Evolutionary conservation across 2,329 filamentous ascomycete genomes (phyloP).

Genomic region (Orbilia oligospora): DNA sequence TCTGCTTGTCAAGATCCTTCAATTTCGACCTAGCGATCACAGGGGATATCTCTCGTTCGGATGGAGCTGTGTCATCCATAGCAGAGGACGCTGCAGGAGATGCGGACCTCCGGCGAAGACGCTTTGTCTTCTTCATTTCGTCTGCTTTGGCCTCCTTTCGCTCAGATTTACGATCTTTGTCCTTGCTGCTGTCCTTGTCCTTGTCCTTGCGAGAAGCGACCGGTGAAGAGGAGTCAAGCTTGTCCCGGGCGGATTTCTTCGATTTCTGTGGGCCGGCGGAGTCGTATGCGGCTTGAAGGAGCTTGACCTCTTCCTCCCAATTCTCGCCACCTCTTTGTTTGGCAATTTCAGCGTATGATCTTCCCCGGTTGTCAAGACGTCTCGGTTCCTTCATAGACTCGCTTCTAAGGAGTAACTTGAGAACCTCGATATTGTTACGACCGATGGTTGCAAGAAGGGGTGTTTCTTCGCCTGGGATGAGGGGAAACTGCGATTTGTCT

Average conservation of each 20-base stretch:
- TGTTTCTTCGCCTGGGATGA: constrained; percentile 80
- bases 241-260: constrained; percentile 39
- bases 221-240: constrained; percentile 49
- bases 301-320: constrained; percentile 88
- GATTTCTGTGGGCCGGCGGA: constrained; percentile 65
- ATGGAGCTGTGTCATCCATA: constrained; percentile 55
- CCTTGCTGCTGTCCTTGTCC: constrained; percentile 51
- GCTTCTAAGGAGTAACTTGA: constrained; percentile 80
- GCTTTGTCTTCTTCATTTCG: constrained; percentile 54
- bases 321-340: constrained; percentile 84
- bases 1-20: constrained; percentile 61
- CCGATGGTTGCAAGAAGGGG: constrained; percentile 96
- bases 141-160: constrained; percentile 38
- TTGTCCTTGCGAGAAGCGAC: constrained; percentile 50
- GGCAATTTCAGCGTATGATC: constrained; percentile 89
- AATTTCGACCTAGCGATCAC: constrained; percentile 55
- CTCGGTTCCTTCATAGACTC: constrained; percentile 81
- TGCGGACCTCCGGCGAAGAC: constrained; percentile 49
- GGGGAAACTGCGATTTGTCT: constrained; percentile 62
- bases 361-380: constrained; percentile 78
- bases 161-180: constrained; percentile 47
- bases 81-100: constrained; percentile 50
- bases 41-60: constrained; percentile 55
- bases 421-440: constrained; percentile 85
- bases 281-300: constrained; percentile 83